These are phyloP conservation scores for Haematococcus sp. DNA, from an alignment of 139 green algal genomes.

Conservation along the genomic window DNA sequence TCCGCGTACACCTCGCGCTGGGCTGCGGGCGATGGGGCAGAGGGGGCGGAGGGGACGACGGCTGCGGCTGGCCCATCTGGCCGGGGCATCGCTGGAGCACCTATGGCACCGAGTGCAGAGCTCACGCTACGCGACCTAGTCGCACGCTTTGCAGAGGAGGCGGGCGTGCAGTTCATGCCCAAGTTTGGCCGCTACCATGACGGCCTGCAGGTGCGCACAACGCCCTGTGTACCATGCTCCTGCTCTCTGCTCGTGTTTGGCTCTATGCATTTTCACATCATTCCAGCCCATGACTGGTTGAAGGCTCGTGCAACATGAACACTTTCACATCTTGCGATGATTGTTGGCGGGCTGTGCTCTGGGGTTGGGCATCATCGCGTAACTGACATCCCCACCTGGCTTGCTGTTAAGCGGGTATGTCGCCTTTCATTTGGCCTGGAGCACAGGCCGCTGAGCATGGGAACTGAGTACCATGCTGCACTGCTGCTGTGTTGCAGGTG, in stretches of 20 bases:
- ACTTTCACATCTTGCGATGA: too few species aligned
- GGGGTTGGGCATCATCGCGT: too few species aligned
- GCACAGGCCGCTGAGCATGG: background rate
- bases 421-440: background rate
- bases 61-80: background rate
- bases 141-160: constrained; percentile 76
- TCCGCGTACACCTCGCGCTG: constrained; percentile 11
- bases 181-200: constrained; percentile 79
- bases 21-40: constrained; percentile 10
- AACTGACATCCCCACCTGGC: too few species aligned
- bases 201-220: constrained; percentile 69
- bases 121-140: constrained; percentile 76
- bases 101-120: constrained; percentile 19
- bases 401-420: too few species aligned
- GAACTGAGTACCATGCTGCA: background rate
- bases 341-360: too few species aligned
- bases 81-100: background rate
- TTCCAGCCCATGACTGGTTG: too few species aligned
- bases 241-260: too few species aligned
- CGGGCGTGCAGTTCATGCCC: constrained; percentile 86
- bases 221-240: too few species aligned
- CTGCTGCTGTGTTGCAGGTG: constrained; percentile 45
- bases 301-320: too few species aligned
- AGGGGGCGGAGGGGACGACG: background rate
- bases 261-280: too few species aligned